phyloP scores from a whole-genome alignment of 1,284 basidiomycete species.

The Puccinia horiana region DNA sequence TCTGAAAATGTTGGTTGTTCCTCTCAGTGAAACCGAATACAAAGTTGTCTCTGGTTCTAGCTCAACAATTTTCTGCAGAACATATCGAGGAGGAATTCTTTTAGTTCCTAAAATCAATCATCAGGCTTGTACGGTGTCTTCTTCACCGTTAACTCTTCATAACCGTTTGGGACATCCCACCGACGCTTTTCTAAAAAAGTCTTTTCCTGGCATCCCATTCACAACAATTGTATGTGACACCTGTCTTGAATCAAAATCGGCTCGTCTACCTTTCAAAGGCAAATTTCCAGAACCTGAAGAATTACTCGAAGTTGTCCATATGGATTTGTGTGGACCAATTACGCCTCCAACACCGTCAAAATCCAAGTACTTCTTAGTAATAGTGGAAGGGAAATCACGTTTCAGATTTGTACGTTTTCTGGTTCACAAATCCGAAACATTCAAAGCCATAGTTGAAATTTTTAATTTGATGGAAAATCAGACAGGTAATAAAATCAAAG shows the following conservation, averaged over 20 bases:
- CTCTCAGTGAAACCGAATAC: neutral
- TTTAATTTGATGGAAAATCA: too few species aligned
- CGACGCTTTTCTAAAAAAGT: neutral
- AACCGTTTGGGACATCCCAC: too few species aligned
- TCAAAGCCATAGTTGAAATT: neutral
- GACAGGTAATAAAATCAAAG: neutral
- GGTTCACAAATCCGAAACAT: conserved; percentile 1
- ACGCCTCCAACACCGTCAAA: neutral
- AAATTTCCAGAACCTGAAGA: neutral
- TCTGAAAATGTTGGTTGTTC: neutral
- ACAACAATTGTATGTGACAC: neutral
- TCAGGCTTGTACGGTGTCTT: too few species aligned
- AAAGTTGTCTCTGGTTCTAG: neutral
- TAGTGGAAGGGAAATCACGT: neutral
- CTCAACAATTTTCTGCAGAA: neutral
- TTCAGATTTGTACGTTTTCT: neutral
- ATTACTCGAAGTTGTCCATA: neutral
- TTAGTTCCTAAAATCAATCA: neutral
- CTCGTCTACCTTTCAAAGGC: neutral
- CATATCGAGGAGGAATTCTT: neutral
- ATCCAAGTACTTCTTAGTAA: neutral
- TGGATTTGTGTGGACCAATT: conserved; percentile 26
- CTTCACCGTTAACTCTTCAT: too few species aligned
- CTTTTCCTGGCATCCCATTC: neutral
- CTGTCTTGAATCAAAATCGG: conserved; percentile 2